Evolutionary conservation across 805 yeast species (phyloP).

Genomic region (Spathaspora boniae): DNA sequence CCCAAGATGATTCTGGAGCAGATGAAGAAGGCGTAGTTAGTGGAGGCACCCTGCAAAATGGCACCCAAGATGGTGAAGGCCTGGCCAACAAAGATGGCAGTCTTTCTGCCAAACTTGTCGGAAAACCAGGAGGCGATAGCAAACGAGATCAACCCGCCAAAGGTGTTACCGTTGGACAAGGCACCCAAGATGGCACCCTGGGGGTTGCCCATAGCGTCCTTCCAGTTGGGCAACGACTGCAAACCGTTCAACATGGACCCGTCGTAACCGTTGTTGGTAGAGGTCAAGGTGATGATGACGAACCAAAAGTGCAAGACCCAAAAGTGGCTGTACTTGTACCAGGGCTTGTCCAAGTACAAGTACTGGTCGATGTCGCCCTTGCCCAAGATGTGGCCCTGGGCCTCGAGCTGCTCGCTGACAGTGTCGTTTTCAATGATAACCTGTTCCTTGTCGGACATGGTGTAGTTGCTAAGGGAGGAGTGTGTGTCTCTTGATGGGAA

Average conservation of each 20-base stretch:
- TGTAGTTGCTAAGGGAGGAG: no score
- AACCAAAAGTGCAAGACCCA: slow-evolving; percentile 33
- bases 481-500: no score
- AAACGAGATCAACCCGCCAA: slow-evolving; percentile 36
- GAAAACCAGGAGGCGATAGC: slow-evolving; percentile 21
- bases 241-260: slow-evolving; percentile 50
- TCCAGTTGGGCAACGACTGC: slow-evolving; percentile 44
- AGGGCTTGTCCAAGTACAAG: slow-evolving; percentile 18
- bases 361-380: no score
- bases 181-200: slow-evolving; percentile 39
- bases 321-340: slow-evolving; percentile 38
- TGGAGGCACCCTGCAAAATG: slow-evolving; percentile 35
- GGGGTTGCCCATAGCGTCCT: slow-evolving; percentile 35
- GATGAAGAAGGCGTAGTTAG: slow-evolving; percentile 36
- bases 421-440: no score
- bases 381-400: no score
- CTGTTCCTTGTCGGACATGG: no score
- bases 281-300: slow-evolving; percentile 40
- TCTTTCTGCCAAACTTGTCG: slow-evolving; percentile 43
- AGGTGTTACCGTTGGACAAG: slow-evolving; percentile 37
- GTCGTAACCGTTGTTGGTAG: slow-evolving; percentile 49
- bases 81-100: slow-evolving; percentile 22
- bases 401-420: no score
- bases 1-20: slow-evolving; percentile 48
- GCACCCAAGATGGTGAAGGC: slow-evolving; percentile 28